These are phyloP conservation scores for Solanum pimpinellifolium DNA, from an alignment of 257 asterid species.

Conservation along the genomic window DNA sequence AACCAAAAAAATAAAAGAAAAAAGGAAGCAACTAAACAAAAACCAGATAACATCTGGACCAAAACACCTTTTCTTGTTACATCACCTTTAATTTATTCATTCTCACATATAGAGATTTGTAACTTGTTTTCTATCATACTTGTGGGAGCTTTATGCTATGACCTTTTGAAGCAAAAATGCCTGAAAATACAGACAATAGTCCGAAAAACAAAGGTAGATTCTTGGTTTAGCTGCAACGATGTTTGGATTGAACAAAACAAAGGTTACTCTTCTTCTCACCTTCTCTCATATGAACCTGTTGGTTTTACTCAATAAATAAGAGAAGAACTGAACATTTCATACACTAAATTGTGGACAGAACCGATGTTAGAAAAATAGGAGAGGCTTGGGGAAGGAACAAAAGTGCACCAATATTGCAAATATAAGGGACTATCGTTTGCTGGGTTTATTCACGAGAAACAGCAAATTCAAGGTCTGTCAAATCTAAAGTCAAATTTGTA, in stretches of 20 bases:
- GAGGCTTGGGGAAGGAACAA: not conserved
- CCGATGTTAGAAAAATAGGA: not conserved
- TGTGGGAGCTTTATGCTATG: not conserved
- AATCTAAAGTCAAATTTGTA: not conserved
- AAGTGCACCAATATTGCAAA: not conserved
- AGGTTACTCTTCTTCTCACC: not conserved
- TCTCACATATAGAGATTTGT: not conserved
- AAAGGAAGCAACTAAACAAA: not conserved
- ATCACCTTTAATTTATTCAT: not conserved
- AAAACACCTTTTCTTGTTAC: not conserved
- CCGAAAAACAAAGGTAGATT: not conserved
- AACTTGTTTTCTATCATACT: not conserved
- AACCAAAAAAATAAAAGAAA: not conserved
- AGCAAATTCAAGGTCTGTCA: constrained; percentile 84
- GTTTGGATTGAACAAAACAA: not conserved
- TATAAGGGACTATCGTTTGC: constrained; percentile 29
- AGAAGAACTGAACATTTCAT: not conserved
- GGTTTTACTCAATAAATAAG: not conserved
- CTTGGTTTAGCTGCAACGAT: not conserved
- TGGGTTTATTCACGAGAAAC: constrained; percentile 63
- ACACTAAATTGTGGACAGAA: not conserved
- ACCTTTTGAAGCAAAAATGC: not conserved
- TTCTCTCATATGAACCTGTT: not conserved
- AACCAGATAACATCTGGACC: not conserved
- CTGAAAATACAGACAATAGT: not conserved